A percentile compares a stretch with the other conserved stretches of the same genome.
Conservation (phyloP, 1,284 basidiomycete species). For the Ceratobasidium sp. region DNA sequence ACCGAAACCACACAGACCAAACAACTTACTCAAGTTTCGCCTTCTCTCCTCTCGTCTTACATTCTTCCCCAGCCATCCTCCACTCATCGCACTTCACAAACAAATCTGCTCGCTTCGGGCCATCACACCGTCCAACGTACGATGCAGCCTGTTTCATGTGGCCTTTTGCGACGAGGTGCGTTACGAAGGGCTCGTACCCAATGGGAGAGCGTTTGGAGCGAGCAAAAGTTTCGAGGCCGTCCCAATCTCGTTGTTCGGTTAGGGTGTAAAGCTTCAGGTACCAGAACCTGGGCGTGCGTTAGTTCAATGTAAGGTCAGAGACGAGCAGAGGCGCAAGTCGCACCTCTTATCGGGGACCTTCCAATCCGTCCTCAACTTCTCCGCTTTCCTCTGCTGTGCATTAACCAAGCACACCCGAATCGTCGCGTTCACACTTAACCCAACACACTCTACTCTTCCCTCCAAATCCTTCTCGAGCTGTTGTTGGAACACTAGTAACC, state of each 20-base stretch:
- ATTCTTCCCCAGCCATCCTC: constrained; percentile 87
- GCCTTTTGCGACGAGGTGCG: constrained; percentile 79
- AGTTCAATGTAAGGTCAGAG: neutral
- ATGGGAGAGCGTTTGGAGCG: constrained; percentile 92
- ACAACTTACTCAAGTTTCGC: constrained; percentile 80
- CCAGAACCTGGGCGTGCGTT: constrained; percentile 78
- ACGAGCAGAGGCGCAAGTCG: constrained; percentile 49
- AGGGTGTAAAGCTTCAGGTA: constrained; percentile 89
- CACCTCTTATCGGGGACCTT: constrained; percentile 92
- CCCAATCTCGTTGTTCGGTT: constrained; percentile 83
- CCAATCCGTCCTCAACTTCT: constrained; percentile 87
- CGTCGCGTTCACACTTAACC: constrained; percentile 86
- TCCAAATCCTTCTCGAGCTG: constrained; percentile 89
- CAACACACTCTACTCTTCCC: constrained; percentile 81
- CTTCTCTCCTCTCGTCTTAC: constrained; percentile 87
- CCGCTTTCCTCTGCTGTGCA: constrained; percentile 85
- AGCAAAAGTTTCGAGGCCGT: constrained; percentile 85
- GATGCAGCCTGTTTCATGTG: constrained; percentile 78
- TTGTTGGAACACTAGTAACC: constrained; percentile 84
- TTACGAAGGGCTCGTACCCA: constrained; percentile 94
- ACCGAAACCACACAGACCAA: constrained; percentile 31
- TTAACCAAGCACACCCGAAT: constrained; percentile 81
- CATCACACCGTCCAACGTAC: constrained; percentile 87
- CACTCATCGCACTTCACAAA: constrained; percentile 92
- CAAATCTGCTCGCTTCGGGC: constrained; percentile 83